Base-by-base conservation (phyloP, 2,329 filamentous ascomycete species). In the Penicillium nordicum region DNA sequence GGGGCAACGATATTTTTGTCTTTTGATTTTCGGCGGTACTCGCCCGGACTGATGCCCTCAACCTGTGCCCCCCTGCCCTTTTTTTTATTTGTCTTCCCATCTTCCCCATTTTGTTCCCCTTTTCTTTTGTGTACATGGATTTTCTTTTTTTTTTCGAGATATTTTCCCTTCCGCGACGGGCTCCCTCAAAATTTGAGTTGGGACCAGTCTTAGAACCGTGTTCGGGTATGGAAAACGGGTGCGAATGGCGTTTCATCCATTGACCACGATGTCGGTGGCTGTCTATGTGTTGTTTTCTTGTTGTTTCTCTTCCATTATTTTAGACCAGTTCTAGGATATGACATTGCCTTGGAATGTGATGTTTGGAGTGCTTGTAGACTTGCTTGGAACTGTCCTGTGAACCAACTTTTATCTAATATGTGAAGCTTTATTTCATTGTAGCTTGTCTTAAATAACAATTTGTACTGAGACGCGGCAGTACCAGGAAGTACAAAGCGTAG, bases 191-290 rank as follows among this genome's bases (percentile, higher is more conserved):
- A 62, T 70, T 66, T 67, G 61, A 71, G 67, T 71, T 72, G 69
- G 67, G 71, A 64, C 52, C 50, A 58, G 63, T 71, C 69, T 70
- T 74, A 75, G 73, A 76, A 73, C 67, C 71, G 66, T 73, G 71
- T 72, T 74, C 68, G 72, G 73, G 70, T 72, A 68, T 71, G 72
- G 72, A 73, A 75, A 76, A 74, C 66, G 65, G 72, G 70, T 73
- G 72, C 64, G 69, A 71, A 72, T 69, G 73, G 73, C 73, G 73
- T 76, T 75, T 70, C 63, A 66, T 72, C 58, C 58, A 60, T 68
- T 65, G 67, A 64, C 61, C 55, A 60, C 63, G 55, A 64, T 66
- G 64, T 71, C 62, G 69, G 67, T 67, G 65, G 60, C 60, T 56
- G 61, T 64, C 57, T 57, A 65, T 64, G 62, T 66, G 60, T 68